These are phyloP conservation scores for Chlamydomonas reinhardtii DNA, from an alignment of 163 green algal genomes.

Conservation along the genomic window DNA sequence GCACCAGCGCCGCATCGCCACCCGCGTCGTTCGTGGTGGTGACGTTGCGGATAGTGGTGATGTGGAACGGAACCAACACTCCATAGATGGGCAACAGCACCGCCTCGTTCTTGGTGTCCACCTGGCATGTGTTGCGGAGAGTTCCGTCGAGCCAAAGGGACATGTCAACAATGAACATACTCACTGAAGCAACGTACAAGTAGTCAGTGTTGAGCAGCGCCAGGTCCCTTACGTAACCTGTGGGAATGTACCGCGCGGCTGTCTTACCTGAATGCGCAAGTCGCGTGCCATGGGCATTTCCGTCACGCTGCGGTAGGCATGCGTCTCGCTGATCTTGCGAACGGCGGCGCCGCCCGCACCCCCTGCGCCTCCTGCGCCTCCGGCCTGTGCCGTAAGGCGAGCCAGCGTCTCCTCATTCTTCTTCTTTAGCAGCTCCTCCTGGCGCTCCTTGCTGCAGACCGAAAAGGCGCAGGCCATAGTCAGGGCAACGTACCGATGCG, in stretches of 20 bases:
- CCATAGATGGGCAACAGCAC: constrained; percentile 98
- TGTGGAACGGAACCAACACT: constrained; percentile 97
- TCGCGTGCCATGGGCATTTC: constrained; percentile 74
- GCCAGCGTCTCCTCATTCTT: constrained; percentile 92
- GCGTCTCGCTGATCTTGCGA: constrained; percentile 66
- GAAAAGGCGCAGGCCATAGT: no score
- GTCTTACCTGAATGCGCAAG: constrained; percentile 57
- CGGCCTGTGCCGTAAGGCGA: constrained; percentile 74
- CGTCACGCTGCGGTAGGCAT: constrained; percentile 80
- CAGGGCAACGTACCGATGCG: no score
- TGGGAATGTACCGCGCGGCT: no score
- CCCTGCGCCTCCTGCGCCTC: background rate
- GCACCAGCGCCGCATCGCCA: constrained; percentile 38
- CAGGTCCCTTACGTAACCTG: no score
- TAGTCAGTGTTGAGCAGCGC: no score
- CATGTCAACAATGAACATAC: no score
- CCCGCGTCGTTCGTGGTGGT: constrained; percentile 62
- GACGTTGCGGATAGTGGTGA: constrained; percentile 95
- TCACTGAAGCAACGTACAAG: no score
- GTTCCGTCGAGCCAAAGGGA: no score
- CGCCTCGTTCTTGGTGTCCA: constrained; percentile 88
- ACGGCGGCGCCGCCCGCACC: constrained; percentile 18
- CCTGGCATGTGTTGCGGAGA: constrained; percentile 48
- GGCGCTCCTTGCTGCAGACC: constrained; percentile 80
- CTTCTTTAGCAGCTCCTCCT: constrained; percentile 86